phyloP scores from a whole-genome alignment of 495 filamentous ascomycete genomes.

The Halenospora varia region DNA sequence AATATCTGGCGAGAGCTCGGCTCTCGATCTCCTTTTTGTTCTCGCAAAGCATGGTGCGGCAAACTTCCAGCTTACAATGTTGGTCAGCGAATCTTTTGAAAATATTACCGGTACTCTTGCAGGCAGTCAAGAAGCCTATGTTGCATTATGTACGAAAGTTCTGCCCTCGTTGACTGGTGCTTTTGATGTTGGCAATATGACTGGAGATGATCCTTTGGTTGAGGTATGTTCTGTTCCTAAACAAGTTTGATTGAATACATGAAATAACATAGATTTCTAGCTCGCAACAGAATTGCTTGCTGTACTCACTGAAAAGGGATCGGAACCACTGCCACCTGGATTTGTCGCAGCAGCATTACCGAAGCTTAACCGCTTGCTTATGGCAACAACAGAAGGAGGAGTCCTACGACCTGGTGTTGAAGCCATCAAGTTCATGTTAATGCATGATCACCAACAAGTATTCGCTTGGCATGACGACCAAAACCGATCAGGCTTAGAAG shows the following conservation, averaged over 20 bases:
- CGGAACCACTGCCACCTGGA: slow-evolving; percentile 76
- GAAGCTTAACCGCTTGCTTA: slow-evolving; percentile 76
- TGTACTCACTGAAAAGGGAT: slow-evolving; percentile 74
- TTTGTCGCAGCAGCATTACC: slow-evolving; percentile 84
- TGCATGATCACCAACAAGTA: slow-evolving; percentile 83
- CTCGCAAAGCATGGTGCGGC: slow-evolving; percentile 81
- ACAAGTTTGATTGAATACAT: not conserved
- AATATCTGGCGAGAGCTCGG: slow-evolving; percentile 57
- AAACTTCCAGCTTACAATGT: slow-evolving; percentile 79
- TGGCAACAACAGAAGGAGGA: slow-evolving; percentile 76
- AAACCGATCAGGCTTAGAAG: slow-evolving; percentile 80
- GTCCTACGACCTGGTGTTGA: slow-evolving; percentile 83
- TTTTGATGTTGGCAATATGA: slow-evolving; percentile 82
- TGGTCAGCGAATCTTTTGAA: slow-evolving; percentile 88
- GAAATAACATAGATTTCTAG: slow-evolving; percentile 28
- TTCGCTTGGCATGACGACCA: slow-evolving; percentile 73
- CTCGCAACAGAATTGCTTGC: slow-evolving; percentile 82
- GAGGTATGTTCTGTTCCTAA: slow-evolving; percentile 42
- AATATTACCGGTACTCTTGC: slow-evolving; percentile 69
- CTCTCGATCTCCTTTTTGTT: slow-evolving; percentile 82
- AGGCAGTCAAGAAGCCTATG: slow-evolving; percentile 64
- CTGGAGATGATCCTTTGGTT: slow-evolving; percentile 75
- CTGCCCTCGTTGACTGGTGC: slow-evolving; percentile 82
- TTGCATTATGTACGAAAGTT: slow-evolving; percentile 79
- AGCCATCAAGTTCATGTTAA: slow-evolving; percentile 79